These are phyloP conservation scores for Buxus sempervirens DNA, from an alignment of 164 flowering plant genomes.

Conservation along the genomic window DNA sequence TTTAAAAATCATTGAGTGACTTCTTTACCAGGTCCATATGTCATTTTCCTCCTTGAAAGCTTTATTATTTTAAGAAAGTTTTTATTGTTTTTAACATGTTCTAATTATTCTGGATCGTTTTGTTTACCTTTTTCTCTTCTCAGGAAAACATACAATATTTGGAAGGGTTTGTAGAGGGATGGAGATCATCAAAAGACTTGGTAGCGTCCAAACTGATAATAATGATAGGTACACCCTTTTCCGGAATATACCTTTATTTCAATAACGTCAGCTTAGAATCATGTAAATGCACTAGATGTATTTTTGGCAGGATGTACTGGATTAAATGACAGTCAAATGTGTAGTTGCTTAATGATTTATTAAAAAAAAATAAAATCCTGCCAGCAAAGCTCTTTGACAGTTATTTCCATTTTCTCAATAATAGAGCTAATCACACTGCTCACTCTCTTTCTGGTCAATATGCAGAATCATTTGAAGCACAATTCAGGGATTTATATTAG, in stretches of 20 bases:
- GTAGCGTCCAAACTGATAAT: conserved; percentile 93
- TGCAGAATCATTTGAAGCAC: no score
- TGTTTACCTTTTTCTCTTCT: not conserved
- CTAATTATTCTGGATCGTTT: not conserved
- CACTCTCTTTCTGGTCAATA: no score
- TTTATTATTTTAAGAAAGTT: not conserved
- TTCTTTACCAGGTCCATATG: not conserved
- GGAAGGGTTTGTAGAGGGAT: conserved; percentile 94
- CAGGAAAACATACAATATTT: conserved; percentile 98
- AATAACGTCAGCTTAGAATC: not conserved
- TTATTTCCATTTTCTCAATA: no score
- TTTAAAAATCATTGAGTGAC: not conserved
- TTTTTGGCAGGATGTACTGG: no score
- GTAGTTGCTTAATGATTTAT: no score
- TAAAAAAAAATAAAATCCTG: no score
- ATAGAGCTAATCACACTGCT: no score
- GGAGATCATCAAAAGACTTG: conserved; percentile 95
- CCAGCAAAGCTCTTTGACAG: no score
- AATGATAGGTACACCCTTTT: conserved; percentile 59
- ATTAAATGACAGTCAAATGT: no score
- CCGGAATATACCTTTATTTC: not conserved
- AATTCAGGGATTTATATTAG: no score
- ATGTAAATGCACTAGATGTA: not conserved
- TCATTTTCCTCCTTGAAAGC: not conserved
- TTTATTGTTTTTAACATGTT: not conserved